Base-by-base conservation (phyloP, 2,329 filamentous ascomycete genomes). In the Colletotrichum karsti region DNA sequence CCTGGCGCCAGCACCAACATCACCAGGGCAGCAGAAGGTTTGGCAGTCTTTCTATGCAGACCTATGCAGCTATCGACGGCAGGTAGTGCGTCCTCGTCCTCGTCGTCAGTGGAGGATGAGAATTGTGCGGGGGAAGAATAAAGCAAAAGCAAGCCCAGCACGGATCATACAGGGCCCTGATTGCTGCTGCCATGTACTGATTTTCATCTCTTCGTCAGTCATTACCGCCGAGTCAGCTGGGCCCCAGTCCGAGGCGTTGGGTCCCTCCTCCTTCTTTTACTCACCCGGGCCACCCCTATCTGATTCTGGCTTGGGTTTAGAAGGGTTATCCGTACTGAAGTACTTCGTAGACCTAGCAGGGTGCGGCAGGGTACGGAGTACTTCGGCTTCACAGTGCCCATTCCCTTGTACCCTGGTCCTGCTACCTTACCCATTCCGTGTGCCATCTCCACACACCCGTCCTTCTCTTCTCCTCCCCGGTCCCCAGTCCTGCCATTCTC, bases 171-270 rank as follows among this genome's bases (percentile, higher is more conserved):
- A 13, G 33, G 33, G 33, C 10, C 33, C 33, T 13, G 33, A 13
- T 13, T 35, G 12, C n/a, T n/a, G n/a, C n/a, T n/a, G n/a, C n/a
- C n/a, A n/a, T n/a, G n/a, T n/a, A n/a, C n/a, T n/a, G n/a, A n/a
- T n/a, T 61, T 53, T 67, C 46, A 41, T 66, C 50, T 26, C 62
- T 66, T 35, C 50, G 10, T 35, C 10, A 35, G 33, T 54, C 50
- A 67, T 67, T 42, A 69, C 37, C 54, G 46, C 61, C 65, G 55
- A 69, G 62, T 69, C 66, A 61, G 55, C 66, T 66, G 33, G 66
- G 50, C 66, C 66, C 66, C 55, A 67, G 66, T 69, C 66, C 66
- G 41, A 69, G 66, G 66, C 62, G 48, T 57, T 67, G 66, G 66
- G 66, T 66, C 63, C 46, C 58, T 61, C 48, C n/a, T 28, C 56